Base-by-base conservation (phyloP, 2,329 filamentous ascomycete genomes). In the Alternaria tenuissima region DNA sequence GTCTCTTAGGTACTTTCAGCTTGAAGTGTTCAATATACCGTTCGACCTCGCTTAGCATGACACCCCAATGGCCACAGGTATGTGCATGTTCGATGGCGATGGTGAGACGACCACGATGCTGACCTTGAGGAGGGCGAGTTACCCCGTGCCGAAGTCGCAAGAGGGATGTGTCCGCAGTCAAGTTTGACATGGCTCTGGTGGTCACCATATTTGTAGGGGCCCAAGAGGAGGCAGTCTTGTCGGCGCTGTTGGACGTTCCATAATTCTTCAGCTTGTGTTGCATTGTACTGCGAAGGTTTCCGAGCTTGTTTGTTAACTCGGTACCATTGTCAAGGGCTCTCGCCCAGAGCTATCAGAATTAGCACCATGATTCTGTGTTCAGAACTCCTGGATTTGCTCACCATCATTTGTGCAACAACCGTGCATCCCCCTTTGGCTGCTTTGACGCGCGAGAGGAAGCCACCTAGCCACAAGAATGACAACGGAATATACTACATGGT, bases 31-130 rank as follows among this genome's bases (percentile, higher is more conserved):
- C 14, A 7, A 49, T 49, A 12, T 49, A 38, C 32, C 24, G 2
- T 7, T 48, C 14, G 1, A 48, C 30, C 18, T 48, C 18, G 41
- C 52, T 55, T n/a, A 55, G 28, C 26, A 34, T 55, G 20, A 32
- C 16, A 20, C 14, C 14, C 49, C 49, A 53, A 41, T 41, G 8
- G 7, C 38, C 22, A 28, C 30, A 8, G 6, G 22, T 14, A 14
- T 41, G 2, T 20, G 52, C 28, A 24, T 55, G n/a, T 9, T 55
- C 41, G 18, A 55, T 55, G 18, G 52, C 52, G 5, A 38, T 47
- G 14, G 52, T 55, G 14, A 55, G 41, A 36, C 28, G 26, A 32
- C 52, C 39, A 30, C 39, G 9, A 26, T 44, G n/a, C 6, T 36
- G 22, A 26, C 41, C 52, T 34, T 32, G 52, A 42, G 28, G 49